phyloP scores from a whole-genome alignment of 768 basidiomycete species.

The Tylopilus cervinicoccineus region DNA sequence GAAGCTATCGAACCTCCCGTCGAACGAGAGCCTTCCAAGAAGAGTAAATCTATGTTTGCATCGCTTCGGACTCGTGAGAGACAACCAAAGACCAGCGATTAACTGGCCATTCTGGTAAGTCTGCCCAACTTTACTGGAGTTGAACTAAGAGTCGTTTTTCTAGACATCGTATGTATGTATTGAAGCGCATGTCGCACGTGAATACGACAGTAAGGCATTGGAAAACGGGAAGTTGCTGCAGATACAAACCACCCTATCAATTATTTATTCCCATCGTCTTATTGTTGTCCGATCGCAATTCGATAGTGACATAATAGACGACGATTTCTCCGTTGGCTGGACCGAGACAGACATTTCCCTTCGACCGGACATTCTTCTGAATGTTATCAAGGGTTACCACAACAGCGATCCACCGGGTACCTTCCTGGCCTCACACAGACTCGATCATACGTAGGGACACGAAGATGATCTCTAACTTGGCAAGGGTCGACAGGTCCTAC shows the following conservation, averaged over 20 bases:
- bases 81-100: conserved; percentile 1
- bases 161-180: conserved; percentile 3
- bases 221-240: background rate
- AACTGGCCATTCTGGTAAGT: background rate
- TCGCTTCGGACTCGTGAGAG: conserved; percentile 19
- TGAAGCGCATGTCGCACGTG: background rate
- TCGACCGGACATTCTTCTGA: conserved; percentile 2
- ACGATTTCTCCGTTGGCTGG: background rate
- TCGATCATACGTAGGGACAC: background rate
- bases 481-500: background rate
- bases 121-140: background rate
- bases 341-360: background rate
- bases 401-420: background rate
- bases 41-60: conserved; percentile 27
- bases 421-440: background rate
- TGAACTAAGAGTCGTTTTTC: background rate
- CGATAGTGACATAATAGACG: background rate
- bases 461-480: background rate
- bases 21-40: conserved; percentile 5
- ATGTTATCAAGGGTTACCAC: background rate
- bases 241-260: background rate
- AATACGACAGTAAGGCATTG: background rate
- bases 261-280: background rate
- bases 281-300: background rate
- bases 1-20: conserved; percentile 4